Evolutionary conservation across 257 asterid species (phyloP).

Genomic region (Rehmannia glutinosa): DNA sequence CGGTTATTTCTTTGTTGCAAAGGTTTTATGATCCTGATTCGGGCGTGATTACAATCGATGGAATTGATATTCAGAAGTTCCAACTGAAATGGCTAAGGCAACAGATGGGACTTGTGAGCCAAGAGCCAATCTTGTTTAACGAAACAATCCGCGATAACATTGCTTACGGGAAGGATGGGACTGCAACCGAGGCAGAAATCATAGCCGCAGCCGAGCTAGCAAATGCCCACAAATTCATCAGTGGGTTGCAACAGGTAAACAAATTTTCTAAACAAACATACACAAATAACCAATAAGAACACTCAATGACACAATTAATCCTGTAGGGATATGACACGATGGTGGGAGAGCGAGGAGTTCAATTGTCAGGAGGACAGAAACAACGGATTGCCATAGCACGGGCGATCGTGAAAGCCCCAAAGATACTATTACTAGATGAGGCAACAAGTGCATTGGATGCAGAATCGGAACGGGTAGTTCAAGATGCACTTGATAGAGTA

Average conservation of each 20-base stretch:
- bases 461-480: constrained; percentile 67
- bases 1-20: constrained; percentile 54
- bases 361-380: constrained; percentile 69
- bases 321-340: constrained; percentile 59
- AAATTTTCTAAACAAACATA: too few species aligned
- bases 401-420: constrained; percentile 58
- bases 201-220: constrained; percentile 62
- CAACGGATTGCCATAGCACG: constrained; percentile 74
- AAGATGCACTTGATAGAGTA: constrained; percentile 61
- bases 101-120: constrained; percentile 80
- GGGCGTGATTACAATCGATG: constrained; percentile 53
- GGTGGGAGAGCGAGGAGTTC: constrained; percentile 76
- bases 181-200: constrained; percentile 56
- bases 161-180: constrained; percentile 58
- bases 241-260: constrained; percentile 51
- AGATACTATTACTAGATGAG: constrained; percentile 57
- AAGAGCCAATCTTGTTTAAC: constrained; percentile 62
- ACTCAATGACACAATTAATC: background rate
- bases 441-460: constrained; percentile 78
- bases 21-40: constrained; percentile 58
- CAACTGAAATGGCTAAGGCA: constrained; percentile 66
- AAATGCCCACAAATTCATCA: constrained; percentile 70
- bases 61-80: constrained; percentile 46
- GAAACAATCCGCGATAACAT: constrained; percentile 65
- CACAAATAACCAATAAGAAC: too few species aligned